A percentile compares a stretch with the other conserved stretches of the same genome.
Evolutionary conservation across 2,329 filamentous ascomycete genomes (phyloP).

Genomic region (Colletotrichum ledebouriae): DNA sequence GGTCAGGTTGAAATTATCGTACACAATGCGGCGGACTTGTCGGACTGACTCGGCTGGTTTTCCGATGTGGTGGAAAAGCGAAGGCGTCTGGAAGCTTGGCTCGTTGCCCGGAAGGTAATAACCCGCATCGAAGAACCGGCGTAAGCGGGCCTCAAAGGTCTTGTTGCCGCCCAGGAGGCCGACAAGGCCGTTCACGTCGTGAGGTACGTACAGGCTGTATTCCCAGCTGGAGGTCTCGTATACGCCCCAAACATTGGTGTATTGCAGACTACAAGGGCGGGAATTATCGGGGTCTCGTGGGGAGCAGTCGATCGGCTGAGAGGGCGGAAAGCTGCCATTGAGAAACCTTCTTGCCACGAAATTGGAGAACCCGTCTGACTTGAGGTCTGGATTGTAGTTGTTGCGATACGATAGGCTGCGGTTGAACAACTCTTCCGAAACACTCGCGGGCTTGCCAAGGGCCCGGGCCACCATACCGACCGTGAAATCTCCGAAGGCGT

Average conservation of each 20-base stretch:
- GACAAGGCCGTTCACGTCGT: not conserved
- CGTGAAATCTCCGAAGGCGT: constrained; percentile 24
- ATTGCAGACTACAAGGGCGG: constrained; percentile 11
- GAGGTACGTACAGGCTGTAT: constrained; percentile 12
- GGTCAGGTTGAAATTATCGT: constrained; percentile 20
- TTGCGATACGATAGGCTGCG: constrained; percentile 21
- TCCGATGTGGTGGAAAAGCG: constrained; percentile 3
- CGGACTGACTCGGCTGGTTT: constrained; percentile 15
- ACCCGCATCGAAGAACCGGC: constrained; percentile 11
- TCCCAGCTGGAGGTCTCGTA: constrained; percentile 32
- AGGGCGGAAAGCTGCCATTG: constrained; percentile 7
- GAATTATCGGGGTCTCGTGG: not conserved
- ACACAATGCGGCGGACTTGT: constrained; percentile 1
- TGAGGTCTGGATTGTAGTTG: constrained; percentile 16
- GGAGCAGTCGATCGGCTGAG: constrained; percentile 18
- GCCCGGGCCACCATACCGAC: constrained; percentile 18
- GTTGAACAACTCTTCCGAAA: not conserved
- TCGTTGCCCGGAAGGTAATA: constrained; percentile 27
- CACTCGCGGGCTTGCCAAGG: not conserved
- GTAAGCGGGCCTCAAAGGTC: constrained; percentile 6
- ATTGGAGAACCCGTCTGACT: constrained; percentile 24
- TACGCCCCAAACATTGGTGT: constrained; percentile 13
- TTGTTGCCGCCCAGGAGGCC: not conserved
- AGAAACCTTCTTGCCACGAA: constrained; percentile 19
- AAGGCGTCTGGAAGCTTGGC: constrained; percentile 26